phyloP scores from a whole-genome alignment of 345 rosid species.

The Salix udensis region DNA sequence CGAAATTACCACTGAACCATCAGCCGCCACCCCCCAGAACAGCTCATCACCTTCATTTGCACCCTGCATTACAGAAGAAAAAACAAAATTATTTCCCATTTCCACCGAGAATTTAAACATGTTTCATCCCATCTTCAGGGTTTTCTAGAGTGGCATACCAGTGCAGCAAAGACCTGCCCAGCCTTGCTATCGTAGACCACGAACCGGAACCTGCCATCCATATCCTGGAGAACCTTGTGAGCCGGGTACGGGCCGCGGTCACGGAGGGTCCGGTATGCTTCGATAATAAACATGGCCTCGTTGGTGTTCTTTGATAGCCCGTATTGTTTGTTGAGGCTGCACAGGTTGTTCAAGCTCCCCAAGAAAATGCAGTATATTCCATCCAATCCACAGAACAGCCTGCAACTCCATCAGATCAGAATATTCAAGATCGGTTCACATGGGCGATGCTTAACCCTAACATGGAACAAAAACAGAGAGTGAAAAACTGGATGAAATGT shows the following conservation, averaged over 20 bases:
- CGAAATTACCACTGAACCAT: slow-evolving; percentile 76
- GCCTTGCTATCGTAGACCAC: slow-evolving; percentile 71
- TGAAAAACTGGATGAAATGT: not conserved
- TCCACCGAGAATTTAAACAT: not conserved
- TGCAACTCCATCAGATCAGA: slow-evolving; percentile 17
- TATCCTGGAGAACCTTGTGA: slow-evolving; percentile 79
- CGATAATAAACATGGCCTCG: slow-evolving; percentile 79
- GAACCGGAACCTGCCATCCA: slow-evolving; percentile 84
- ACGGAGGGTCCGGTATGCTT: slow-evolving; percentile 79
- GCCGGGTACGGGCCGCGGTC: slow-evolving; percentile 97
- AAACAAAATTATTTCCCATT: not conserved
- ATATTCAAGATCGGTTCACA: not conserved
- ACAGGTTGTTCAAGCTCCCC: slow-evolving; percentile 67
- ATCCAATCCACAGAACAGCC: slow-evolving; percentile 76
- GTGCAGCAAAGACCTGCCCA: slow-evolving; percentile 73
- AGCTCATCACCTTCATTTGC: slow-evolving; percentile 66
- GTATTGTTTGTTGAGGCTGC: slow-evolving; percentile 61
- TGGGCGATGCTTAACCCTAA: not conserved
- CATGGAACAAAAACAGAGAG: not conserved
- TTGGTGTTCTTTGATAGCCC: slow-evolving; percentile 66
- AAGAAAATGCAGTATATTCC: slow-evolving; percentile 75
- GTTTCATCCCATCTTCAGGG: not conserved
- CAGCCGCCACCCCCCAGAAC: slow-evolving; percentile 86
- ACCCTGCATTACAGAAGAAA: slow-evolving; percentile 40
- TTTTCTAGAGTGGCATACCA: slow-evolving; percentile 31